phyloP scores from a whole-genome alignment of 352 stramenopile species.

The Pythium rhizo-oryzae region DNA sequence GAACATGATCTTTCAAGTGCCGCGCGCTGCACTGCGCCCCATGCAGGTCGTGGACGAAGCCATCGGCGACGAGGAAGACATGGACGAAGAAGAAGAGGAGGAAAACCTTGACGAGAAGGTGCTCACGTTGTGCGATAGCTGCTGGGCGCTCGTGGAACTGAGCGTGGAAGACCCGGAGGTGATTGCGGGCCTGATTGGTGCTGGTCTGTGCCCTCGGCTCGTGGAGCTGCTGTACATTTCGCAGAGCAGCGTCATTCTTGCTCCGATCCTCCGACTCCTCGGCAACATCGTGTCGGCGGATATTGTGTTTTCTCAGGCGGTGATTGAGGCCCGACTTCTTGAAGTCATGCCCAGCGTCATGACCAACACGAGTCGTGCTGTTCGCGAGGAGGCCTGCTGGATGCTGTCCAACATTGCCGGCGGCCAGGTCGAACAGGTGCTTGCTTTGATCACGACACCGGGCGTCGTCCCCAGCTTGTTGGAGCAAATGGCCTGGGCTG shows the following conservation, averaged over 20 bases:
- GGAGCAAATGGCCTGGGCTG: slow-evolving; percentile 87
- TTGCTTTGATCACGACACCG: slow-evolving; percentile 72
- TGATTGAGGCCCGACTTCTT: slow-evolving; percentile 79
- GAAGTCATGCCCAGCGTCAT: slow-evolving; percentile 85
- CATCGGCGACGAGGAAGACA: slow-evolving; percentile 75
- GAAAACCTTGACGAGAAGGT: slow-evolving; percentile 83
- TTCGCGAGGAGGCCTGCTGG: slow-evolving; percentile 87
- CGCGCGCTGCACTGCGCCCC: slow-evolving; percentile 57
- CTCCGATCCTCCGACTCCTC: slow-evolving; percentile 72
- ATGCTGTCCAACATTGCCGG: slow-evolving; percentile 88
- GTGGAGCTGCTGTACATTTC: slow-evolving; percentile 86
- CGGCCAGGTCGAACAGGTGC: slow-evolving; percentile 71
- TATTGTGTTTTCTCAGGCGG: slow-evolving; percentile 70
- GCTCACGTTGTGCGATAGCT: slow-evolving; percentile 86
- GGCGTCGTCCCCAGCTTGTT: slow-evolving; percentile 66
- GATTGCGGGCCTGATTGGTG: slow-evolving; percentile 58
- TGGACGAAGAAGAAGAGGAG: slow-evolving; percentile 66
- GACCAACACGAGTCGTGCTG: slow-evolving; percentile 74
- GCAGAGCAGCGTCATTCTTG: slow-evolving; percentile 81
- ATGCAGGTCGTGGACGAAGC: slow-evolving; percentile 85
- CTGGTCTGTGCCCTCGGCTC: slow-evolving; percentile 67
- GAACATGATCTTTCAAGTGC: slow-evolving; percentile 77
- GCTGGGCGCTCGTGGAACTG: slow-evolving; percentile 85
- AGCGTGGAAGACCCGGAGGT: slow-evolving; percentile 73
- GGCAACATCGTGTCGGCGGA: slow-evolving; percentile 86